Evolutionary conservation across 106 monocot species (phyloP).

Genomic region (Gastrodia elata): DNA sequence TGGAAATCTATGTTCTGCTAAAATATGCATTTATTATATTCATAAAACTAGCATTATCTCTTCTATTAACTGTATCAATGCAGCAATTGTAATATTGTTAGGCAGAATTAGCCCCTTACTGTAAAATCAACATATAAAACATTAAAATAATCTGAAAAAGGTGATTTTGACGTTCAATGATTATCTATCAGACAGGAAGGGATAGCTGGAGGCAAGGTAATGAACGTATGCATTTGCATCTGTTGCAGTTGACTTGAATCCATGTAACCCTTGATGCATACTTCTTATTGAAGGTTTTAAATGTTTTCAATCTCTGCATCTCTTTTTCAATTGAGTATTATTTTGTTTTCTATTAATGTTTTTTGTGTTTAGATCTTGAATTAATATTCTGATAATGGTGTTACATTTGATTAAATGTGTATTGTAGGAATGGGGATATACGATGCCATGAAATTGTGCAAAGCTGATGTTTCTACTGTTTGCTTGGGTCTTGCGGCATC

Average conservation of each 20-base stretch:
- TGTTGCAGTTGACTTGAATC: background rate
- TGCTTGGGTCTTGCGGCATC: constrained; percentile 95
- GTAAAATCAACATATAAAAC: background rate
- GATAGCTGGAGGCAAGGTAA: no score
- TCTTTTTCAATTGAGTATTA: background rate
- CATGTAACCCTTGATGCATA: background rate
- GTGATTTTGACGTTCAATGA: background rate
- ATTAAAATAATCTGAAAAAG: background rate
- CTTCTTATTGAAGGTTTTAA: background rate
- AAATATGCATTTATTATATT: background rate
- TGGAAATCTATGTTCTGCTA: background rate
- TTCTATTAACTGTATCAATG: background rate
- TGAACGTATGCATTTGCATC: background rate
- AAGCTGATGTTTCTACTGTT: constrained; percentile 92
- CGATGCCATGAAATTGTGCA: constrained; percentile 98
- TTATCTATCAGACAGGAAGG: background rate
- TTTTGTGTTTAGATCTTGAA: background rate
- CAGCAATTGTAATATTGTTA: background rate
- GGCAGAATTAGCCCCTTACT: background rate
- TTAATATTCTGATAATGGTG: constrained; percentile 3
- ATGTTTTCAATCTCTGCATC: background rate
- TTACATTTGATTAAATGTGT: no score
- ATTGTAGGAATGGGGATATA: constrained; percentile 99
- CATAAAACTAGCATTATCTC: background rate
- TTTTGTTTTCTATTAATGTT: background rate